Percentiles rank a stretch among this genome's conserved stretches.
Conservation (phyloP, 192 early-diverging fungal species). For the Entomortierella beljakovae region DNA sequence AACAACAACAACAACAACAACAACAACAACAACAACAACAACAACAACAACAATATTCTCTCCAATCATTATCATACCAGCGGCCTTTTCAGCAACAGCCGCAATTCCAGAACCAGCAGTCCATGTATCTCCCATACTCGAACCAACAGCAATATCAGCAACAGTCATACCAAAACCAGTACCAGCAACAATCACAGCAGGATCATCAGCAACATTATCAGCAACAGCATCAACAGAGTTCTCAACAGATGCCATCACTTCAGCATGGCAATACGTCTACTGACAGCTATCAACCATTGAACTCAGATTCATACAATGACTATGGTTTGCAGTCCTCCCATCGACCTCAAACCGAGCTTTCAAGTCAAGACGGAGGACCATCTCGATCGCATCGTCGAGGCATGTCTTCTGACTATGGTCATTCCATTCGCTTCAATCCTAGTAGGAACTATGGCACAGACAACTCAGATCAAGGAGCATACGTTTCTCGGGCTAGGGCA, state of each 20-base stretch:
- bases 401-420: conserved; percentile 17
- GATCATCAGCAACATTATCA: conserved; percentile 11
- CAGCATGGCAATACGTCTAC: conserved; percentile 4
- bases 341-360: conserved; percentile 4
- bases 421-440: conserved; percentile 46
- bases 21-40: conserved; percentile 8
- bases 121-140: conserved; percentile 13
- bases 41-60: conserved; percentile 12
- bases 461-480: conserved; percentile 16
- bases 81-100: conserved; percentile 5
- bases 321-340: neutral
- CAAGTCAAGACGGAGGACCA: conserved; percentile 33
- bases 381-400: conserved; percentile 42
- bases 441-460: conserved; percentile 31
- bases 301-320: conserved; percentile 14
- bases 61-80: neutral
- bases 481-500: conserved; percentile 27
- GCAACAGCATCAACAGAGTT: conserved; percentile 18
- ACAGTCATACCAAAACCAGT: conserved; percentile 6
- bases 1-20: conserved; percentile 1
- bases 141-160: conserved; percentile 30
- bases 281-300: conserved; percentile 19
- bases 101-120: conserved; percentile 7
- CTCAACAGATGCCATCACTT: conserved; percentile 1
- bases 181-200: neutral